Evolutionary conservation across 352 stramenopile genomes (phyloP).

Genomic region (Pythium coloratum): DNA sequence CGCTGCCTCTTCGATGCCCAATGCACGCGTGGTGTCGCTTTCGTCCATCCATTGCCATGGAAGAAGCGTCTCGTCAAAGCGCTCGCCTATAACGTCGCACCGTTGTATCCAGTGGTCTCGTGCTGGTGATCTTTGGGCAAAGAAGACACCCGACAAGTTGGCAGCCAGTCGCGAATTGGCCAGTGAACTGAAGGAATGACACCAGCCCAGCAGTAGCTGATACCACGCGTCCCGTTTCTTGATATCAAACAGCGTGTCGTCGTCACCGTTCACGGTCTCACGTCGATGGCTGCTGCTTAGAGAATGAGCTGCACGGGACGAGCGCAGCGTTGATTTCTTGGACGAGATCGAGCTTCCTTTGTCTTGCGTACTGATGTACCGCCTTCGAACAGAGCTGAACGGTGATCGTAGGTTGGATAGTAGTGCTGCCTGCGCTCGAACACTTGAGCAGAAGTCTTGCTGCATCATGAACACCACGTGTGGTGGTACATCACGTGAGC

Average conservation of each 20-base stretch:
- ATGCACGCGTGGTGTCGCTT: conserved; percentile 26
- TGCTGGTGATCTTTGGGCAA: conserved; percentile 25
- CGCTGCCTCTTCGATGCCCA: conserved; percentile 30
- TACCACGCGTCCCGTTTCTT: conserved; percentile 34
- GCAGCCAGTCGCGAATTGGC: conserved; percentile 26
- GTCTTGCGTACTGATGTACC: neutral
- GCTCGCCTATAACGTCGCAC: conserved; percentile 45
- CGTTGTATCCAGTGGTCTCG: conserved; percentile 42
- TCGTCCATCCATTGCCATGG: conserved; percentile 60
- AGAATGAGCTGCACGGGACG: neutral
- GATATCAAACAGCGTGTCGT: conserved; percentile 1
- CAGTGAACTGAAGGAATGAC: conserved; percentile 41
- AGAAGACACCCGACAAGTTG: conserved; percentile 35
- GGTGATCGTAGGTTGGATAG: neutral
- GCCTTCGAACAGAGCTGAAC: conserved; percentile 1
- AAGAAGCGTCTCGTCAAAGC: conserved; percentile 24
- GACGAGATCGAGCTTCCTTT: neutral
- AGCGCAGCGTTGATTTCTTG: conserved; percentile 11
- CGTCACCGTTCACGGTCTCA: neutral
- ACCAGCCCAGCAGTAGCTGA: conserved; percentile 45
- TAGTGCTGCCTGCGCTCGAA: conserved; percentile 25
- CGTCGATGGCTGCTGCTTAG: neutral
- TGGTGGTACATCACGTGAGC: neutral
- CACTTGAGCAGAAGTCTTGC: conserved; percentile 54
- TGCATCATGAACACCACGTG: conserved; percentile 61